Evolutionary conservation across 805 yeast genomes (phyloP), one percentile per base, ranked within the genome.

Genomic region (Ogataea sp.): DNA sequence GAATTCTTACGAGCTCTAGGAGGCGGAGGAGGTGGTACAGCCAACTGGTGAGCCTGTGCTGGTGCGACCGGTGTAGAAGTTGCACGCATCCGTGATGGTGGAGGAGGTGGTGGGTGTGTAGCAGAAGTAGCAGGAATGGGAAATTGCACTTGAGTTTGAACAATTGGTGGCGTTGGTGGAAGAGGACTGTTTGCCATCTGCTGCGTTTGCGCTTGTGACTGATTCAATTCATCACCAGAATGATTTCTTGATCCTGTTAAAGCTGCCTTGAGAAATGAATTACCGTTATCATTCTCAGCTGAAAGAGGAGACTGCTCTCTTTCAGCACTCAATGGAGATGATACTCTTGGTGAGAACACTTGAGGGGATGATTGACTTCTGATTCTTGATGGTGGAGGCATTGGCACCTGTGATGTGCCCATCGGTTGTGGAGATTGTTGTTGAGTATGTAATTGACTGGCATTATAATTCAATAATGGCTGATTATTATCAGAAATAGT

Each of bases 1-100:
- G 42, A 43, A 24, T 32, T 38, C 23, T 32, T 43, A 28, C 44
- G 43, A 14, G 39, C n/a, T n/a, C 41, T 25, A 34, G 47, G 41
- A 32, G 49, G 42, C 25, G 48, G 57, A 2, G 71, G 70, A 1
- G 71, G 71, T 1, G 69, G 70, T 1, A 70, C 7, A 48, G 15
- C 37, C 24, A 39, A 20, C 24, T 26, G 49, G 7, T n/a, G 32
- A n/a, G 38, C 18, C 10, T 30, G 3, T 5, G 36, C 16, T 25
- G 42, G 34, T 23, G 34, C 29, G 15, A 35, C 38, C 3, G 43
- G 42, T 10, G 45, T 40, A 6, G 44, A 40, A n/a, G 41, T 35
- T 15, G 43, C 9, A 27, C 25, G 38, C 25, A 41, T 29, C 6
- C 48, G 51, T 29, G 40, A 34, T n/a, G 41, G 43, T 8, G 43